Base-by-base conservation (phyloP, 176 grass and related monocot genomes). In the Raddia distichophylla region DNA sequence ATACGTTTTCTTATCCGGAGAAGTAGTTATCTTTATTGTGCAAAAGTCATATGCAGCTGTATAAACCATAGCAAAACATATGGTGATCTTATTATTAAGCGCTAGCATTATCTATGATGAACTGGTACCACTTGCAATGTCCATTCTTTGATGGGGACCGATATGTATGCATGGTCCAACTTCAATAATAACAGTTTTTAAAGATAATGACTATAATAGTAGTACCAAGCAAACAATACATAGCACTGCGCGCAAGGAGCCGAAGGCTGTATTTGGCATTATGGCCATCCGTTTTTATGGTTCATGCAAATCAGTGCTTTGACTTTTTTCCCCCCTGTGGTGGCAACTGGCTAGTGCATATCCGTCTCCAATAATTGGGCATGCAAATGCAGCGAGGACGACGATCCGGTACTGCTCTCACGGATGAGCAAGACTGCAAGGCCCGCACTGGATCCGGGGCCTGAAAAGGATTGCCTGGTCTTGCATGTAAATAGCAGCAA, bases 361-460 rank as follows among this genome's bases (percentile, higher is more conserved):
- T 17, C 35, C 6, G 10, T 73, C 20, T 22, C 60, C 84, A 73
- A 86, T 74, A 57, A 86, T 86, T 56, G 59, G 59, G 40, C 61
- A 66, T 5, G 8, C 5, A 4, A 2, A 6, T 54, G 70, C 18
- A 16, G 57, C 2, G 48, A 65, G 18, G 16, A 65, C 10, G 2
- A 53, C 37, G 46, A 44, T 59, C 43, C 2, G 46, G 19, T 71
- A 27, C 27, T 27, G 27, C 27, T 27, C 27, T 27, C 44, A 3
- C 6, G 12, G 46, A 0, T 50, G 4, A 51, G 68, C 68, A 19
- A 50, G 20, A 7, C 8, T 71, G 68, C 68, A 19, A 50, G 20
- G 15, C 8, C 49, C 68, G 44, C 17, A n/a, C 42, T 40, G 42
- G 17, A 68, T 12, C 65, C 65, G 9, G 42, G 42, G 16, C n/a